Conservation (phyloP, 2,329 filamentous ascomycete species). For the Penicillium sp. region DNA sequence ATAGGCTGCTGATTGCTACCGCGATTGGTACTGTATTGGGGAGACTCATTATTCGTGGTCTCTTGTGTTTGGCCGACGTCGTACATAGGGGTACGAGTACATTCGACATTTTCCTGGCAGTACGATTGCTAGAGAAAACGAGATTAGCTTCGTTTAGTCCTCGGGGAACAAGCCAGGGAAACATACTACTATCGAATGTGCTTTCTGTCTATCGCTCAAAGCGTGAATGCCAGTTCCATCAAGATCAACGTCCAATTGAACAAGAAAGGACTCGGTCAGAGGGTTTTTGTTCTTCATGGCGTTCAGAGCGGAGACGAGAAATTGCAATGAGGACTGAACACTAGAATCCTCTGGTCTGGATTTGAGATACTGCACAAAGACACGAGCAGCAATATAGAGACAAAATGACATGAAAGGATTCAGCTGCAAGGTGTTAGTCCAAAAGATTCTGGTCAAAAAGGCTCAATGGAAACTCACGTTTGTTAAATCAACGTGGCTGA, state of each 20-base stretch:
- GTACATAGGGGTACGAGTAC: conserved; percentile 8
- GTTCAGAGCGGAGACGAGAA: conserved; percentile 86
- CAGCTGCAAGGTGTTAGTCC: conserved; percentile 59
- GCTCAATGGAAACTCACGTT: conserved; percentile 56
- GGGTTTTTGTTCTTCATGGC: conserved; percentile 84
- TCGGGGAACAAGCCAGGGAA: background rate
- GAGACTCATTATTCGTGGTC: background rate
- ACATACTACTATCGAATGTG: conserved; percentile 16
- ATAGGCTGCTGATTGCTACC: conserved; percentile 1
- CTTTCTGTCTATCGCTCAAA: conserved; percentile 13
- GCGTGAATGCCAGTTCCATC: conserved; percentile 53
- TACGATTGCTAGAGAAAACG: conserved; percentile 9
- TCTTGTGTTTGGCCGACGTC: conserved; percentile 10
- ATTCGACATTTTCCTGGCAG: conserved; percentile 11
- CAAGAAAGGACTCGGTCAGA: conserved; percentile 88
- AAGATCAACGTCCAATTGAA: conserved; percentile 88
- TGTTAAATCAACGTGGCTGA: conserved; percentile 83
- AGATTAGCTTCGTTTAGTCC: conserved; percentile 1
- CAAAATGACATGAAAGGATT: conserved; percentile 96
- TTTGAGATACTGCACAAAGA: conserved; percentile 96
- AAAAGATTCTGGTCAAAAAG: background rate
- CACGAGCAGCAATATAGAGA: conserved; percentile 89
- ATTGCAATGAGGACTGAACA: conserved; percentile 78
- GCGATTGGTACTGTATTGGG: conserved; percentile 4
- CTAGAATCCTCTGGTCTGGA: conserved; percentile 79